A percentile compares a stretch with the other conserved stretches of the same genome.
Conservation (phyloP, 352 stramenopile species). For the Phytophthora aleatoria region DNA sequence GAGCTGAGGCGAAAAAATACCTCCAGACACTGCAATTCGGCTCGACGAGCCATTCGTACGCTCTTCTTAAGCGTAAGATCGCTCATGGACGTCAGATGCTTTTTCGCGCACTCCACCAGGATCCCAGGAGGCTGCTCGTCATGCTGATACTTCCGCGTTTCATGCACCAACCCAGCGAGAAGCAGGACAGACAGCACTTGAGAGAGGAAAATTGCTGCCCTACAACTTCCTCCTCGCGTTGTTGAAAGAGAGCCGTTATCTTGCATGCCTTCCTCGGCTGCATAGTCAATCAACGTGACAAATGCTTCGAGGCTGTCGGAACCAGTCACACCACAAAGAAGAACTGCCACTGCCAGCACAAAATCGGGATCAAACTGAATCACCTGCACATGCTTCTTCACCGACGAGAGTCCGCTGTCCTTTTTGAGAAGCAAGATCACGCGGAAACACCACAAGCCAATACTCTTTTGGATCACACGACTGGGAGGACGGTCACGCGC, state of each 20-base stretch:
- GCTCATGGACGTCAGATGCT: constrained; percentile 35
- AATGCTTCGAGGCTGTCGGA: constrained; percentile 64
- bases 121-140: constrained; percentile 56
- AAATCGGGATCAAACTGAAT: constrained; percentile 73
- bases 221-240: constrained; percentile 34
- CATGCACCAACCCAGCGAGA: constrained; percentile 56
- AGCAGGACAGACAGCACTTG: constrained; percentile 53
- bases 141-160: constrained; percentile 54
- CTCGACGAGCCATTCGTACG: constrained; percentile 37
- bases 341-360: constrained; percentile 57
- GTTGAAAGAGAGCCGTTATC: constrained; percentile 27
- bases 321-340: constrained; percentile 64
- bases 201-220: constrained; percentile 51
- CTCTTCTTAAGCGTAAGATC: constrained; percentile 19
- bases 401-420: constrained; percentile 62
- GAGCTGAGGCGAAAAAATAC: constrained; percentile 70
- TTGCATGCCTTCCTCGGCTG: constrained; percentile 46
- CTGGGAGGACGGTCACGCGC: constrained; percentile 32
- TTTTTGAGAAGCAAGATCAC: constrained; percentile 81
- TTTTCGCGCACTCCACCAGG: constrained; percentile 49
- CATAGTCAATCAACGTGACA: constrained; percentile 57
- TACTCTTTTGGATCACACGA: constrained; percentile 37
- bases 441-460: constrained; percentile 75
- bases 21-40: constrained; percentile 60
- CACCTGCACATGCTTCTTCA: constrained; percentile 48